Base-by-base conservation (phyloP, 2,329 filamentous ascomycete species). In the Colletotrichum orbiculare region DNA sequence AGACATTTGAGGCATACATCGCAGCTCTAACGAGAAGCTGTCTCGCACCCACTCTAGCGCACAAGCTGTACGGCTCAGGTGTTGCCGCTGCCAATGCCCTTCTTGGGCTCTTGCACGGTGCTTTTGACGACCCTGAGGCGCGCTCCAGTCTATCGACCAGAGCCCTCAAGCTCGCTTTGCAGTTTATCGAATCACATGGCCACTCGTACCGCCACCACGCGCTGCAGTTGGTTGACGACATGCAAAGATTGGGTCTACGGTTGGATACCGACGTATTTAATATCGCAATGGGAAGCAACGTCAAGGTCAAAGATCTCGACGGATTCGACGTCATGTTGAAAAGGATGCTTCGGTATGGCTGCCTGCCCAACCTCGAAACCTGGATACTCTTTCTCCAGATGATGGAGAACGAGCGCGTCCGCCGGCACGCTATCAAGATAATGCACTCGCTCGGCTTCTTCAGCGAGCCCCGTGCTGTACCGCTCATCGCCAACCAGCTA, bases 331-430 rank as follows among this genome's bases (percentile, higher is more conserved):
- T 68, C 4, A 73, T 77, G 2, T 69, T 85, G 13, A 68, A 71
- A 13, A 73, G 76, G 62, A 85, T 86, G 83, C 64, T 74, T 33
- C 57, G 67, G 7, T 73, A 74, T 11, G 78, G 76, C 52, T 75
- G 78, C 48, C 66, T 68, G 35, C 81, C 83, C 4, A 80, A 83
- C 52, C 71, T 80, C 3, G 71, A 73, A 13, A 85, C 84, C 0
- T 86, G 84, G 84, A 68, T 81, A 3, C 74, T 81, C 4, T 83
- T 85, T 63, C 73, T 86, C 15, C 73, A 76, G n/a, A 75, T 86
- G 48, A 84, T 91, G 62, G 84, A 87, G 73, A 84, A 84, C 10
- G 87, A 89, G 71, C 82, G 86, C n/a, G 79, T 82, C 54, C 77
- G 78, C 55, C 78, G 79, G 33, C 80, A 82, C 68, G 74, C 84